phyloP scores from a whole-genome alignment of 257 asterid species.

The Ophiorrhiza pumila region DNA sequence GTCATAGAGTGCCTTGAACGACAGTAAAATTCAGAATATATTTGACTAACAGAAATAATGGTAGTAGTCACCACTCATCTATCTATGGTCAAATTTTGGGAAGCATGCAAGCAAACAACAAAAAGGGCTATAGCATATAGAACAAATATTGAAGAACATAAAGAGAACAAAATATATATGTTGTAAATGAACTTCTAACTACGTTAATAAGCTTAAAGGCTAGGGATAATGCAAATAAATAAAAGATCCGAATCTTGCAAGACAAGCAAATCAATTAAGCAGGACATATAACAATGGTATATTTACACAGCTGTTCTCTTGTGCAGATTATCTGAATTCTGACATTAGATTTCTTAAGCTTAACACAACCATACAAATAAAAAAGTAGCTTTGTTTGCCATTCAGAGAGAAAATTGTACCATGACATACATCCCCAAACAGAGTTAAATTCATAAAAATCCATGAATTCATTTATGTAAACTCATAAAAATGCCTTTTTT shows the following conservation, averaged over 20 bases:
- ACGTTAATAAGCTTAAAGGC: slow-evolving; percentile 8
- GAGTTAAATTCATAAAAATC: too few relatives aligned
- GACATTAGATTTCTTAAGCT: background rate
- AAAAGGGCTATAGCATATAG: background rate
- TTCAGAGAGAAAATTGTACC: slow-evolving; percentile 33
- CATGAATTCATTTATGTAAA: too few relatives aligned
- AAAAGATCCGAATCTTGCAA: background rate
- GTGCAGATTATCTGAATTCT: background rate
- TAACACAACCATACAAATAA: background rate
- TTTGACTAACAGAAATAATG: background rate
- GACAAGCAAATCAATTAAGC: background rate
- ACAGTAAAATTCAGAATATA: background rate
- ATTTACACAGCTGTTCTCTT: background rate
- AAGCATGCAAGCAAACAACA: background rate
- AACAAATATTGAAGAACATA: background rate
- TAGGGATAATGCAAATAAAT: background rate
- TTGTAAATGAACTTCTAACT: background rate
- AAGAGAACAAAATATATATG: background rate
- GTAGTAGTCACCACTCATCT: background rate
- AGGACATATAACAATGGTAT: background rate
- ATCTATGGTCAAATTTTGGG: background rate
- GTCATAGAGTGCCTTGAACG: slow-evolving; percentile 23
- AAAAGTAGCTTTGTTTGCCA: slow-evolving; percentile 45
- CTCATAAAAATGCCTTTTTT: too few relatives aligned
- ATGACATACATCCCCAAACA: slow-evolving; percentile 25